Evolutionary conservation across 2,329 filamentous ascomycete species (phyloP).

Genomic region (Aplosporella prunicola): DNA sequence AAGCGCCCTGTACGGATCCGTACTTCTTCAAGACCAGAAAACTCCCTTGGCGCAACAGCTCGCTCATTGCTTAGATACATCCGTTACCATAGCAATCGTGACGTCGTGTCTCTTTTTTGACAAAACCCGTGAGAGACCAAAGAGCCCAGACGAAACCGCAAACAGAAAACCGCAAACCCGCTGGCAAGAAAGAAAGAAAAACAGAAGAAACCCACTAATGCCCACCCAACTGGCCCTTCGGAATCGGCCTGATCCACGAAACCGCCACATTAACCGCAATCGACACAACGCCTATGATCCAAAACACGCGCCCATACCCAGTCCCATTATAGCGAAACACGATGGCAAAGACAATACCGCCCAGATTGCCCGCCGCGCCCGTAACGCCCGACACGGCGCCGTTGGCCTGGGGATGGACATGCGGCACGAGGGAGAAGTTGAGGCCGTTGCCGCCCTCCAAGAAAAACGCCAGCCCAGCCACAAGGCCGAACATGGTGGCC

Average conservation of each 20-base stretch:
- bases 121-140: too few species aligned
- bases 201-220: constrained; percentile 7
- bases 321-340: constrained; percentile 67
- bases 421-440: constrained; percentile 78
- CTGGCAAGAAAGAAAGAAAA: neutral
- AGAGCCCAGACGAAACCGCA: too few species aligned
- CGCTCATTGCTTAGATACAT: too few species aligned
- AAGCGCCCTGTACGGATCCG: too few species aligned
- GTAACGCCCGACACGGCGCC: constrained; percentile 66
- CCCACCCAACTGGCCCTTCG: constrained; percentile 45
- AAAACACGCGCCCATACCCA: constrained; percentile 61
- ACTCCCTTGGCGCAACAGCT: too few species aligned
- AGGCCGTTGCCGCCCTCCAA: constrained; percentile 77
- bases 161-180: too few species aligned
- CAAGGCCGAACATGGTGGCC: constrained; percentile 62
- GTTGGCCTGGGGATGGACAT: constrained; percentile 76
- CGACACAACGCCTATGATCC: constrained; percentile 72
- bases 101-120: too few species aligned
- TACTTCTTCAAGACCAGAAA: too few species aligned
- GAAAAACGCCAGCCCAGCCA: constrained; percentile 72
- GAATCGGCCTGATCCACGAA: constrained; percentile 51
- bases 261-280: constrained; percentile 61
- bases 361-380: constrained; percentile 73
- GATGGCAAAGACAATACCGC: constrained; percentile 75
- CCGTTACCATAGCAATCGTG: too few species aligned